These are phyloP conservation scores for Termitomyces sp. DNA, from an alignment of 768 basidiomycete genomes.

Conservation along the genomic window DNA sequence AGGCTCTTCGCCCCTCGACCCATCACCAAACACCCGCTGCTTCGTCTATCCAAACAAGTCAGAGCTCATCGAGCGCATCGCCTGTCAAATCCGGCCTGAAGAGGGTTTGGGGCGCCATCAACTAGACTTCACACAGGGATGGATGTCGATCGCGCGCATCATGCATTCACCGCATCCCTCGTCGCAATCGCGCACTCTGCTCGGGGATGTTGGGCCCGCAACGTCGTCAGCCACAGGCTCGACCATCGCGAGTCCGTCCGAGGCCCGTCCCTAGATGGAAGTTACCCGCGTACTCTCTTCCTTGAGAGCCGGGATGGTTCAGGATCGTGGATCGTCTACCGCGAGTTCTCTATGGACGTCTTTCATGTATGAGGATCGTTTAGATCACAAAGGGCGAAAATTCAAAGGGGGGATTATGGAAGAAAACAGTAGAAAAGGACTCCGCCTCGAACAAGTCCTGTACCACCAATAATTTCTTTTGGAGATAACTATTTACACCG, in stretches of 20 bases:
- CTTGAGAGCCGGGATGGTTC: too few relatives aligned
- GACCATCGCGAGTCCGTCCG: neutral
- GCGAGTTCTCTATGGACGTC: neutral
- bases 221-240: neutral
- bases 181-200: constrained; percentile 1
- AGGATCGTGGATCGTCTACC: neutral
- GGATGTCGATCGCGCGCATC: neutral
- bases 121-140: constrained; percentile 1
- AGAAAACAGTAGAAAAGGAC: too few relatives aligned
- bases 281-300: neutral
- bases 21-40: neutral
- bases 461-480: too few relatives aligned
- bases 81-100: constrained; percentile 13
- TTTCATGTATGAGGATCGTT: too few relatives aligned
- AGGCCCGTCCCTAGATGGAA: neutral
- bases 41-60: neutral
- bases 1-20: constrained; percentile 25
- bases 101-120: constrained; percentile 9
- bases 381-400: too few relatives aligned
- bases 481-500: too few relatives aligned
- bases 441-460: too few relatives aligned
- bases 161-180: neutral
- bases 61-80: constrained; percentile 5
- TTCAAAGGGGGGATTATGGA: too few relatives aligned
- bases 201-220: constrained; percentile 5